A percentile compares a stretch with the other conserved stretches of the same genome.
These are phyloP conservation scores for Dothidotthia symphoricarpi DNA, from an alignment of 2,329 filamentous ascomycete genomes.

Conservation along the genomic window DNA sequence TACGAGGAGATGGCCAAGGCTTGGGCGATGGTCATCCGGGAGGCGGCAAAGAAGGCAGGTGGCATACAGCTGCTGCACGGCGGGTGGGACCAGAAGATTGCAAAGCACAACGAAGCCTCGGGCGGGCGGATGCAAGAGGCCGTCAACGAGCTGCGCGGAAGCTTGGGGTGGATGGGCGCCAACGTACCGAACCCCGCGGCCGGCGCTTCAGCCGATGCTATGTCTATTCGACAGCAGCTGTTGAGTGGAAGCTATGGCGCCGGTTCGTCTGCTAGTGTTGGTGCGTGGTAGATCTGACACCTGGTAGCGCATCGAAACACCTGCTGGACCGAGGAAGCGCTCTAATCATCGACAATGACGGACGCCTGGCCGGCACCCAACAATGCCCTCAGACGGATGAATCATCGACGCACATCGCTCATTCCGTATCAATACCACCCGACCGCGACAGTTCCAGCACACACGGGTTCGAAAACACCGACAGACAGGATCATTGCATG, in stretches of 20 bases:
- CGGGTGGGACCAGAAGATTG: constrained; percentile 85
- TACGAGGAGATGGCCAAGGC: constrained; percentile 95
- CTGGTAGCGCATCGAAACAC: not conserved
- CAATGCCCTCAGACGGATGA: not conserved
- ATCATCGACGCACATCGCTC: too few relatives aligned
- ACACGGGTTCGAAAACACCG: constrained; percentile 10
- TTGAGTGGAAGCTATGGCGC: constrained; percentile 57
- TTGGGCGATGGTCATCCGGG: constrained; percentile 87
- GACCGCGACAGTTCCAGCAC: constrained; percentile 1
- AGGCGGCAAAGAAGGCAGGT: constrained; percentile 85
- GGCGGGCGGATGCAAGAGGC: constrained; percentile 78
- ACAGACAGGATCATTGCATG: constrained; percentile 18
- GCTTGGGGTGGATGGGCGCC: constrained; percentile 74
- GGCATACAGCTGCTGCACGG: constrained; percentile 83
- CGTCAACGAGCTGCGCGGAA: constrained; percentile 70
- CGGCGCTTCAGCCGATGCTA: constrained; percentile 27
- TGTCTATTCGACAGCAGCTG: constrained; percentile 48
- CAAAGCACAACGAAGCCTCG: constrained; percentile 83
- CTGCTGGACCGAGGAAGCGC: constrained; percentile 1
- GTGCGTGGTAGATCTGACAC: constrained; percentile 50
- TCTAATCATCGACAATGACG: not conserved
- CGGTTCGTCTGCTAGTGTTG: constrained; percentile 55
- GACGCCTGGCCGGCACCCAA: not conserved
- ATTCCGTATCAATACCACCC: not conserved
- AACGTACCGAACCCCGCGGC: constrained; percentile 20